These are phyloP conservation scores for Auricularia heimuer DNA, from an alignment of 768 basidiomycete genomes.

Conservation along the genomic window DNA sequence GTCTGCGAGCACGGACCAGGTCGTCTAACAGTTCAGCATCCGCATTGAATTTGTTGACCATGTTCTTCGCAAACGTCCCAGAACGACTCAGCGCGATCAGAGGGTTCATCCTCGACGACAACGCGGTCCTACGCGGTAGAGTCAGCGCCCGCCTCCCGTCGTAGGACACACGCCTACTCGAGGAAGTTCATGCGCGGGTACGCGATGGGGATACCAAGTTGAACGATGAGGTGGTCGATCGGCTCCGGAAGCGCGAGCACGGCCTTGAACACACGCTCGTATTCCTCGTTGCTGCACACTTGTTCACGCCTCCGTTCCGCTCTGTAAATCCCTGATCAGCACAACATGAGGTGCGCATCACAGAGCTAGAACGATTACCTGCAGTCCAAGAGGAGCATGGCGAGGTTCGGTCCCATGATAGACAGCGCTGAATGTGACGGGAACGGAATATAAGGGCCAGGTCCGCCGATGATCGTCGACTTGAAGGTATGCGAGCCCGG, in stretches of 20 bases:
- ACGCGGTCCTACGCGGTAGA: slow-evolving; percentile 24
- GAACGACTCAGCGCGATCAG: slow-evolving; percentile 62
- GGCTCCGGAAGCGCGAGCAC: slow-evolving; percentile 48
- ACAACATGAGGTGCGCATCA: background rate
- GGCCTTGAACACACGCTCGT: slow-evolving; percentile 59
- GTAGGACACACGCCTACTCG: slow-evolving; percentile 27
- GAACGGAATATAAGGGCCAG: slow-evolving; percentile 68
- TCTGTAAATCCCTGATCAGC: slow-evolving; percentile 30
- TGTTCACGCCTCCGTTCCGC: slow-evolving; percentile 77
- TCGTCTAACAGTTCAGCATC: slow-evolving; percentile 93
- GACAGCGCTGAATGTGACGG: slow-evolving; percentile 77
- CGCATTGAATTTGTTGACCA: slow-evolving; percentile 85
- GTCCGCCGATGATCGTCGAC: slow-evolving; percentile 63
- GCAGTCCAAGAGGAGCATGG: slow-evolving; percentile 72
- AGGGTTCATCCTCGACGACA: slow-evolving; percentile 81
- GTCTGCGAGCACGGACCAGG: slow-evolving; percentile 36
- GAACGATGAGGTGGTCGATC: slow-evolving; percentile 77
- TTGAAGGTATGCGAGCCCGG: slow-evolving; percentile 55
- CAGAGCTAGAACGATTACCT: slow-evolving; percentile 33
- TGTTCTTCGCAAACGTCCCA: slow-evolving; percentile 57
- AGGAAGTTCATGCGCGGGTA: slow-evolving; percentile 93
- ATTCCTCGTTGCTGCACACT: slow-evolving; percentile 68
- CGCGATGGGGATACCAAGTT: slow-evolving; percentile 77
- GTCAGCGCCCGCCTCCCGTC: slow-evolving; percentile 20
- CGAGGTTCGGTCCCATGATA: slow-evolving; percentile 69